Evolutionary conservation across 495 filamentous ascomycete species (phyloP), one percentile per base, ranked within the genome.

Genomic region (Clohesyomyces aquaticus): DNA sequence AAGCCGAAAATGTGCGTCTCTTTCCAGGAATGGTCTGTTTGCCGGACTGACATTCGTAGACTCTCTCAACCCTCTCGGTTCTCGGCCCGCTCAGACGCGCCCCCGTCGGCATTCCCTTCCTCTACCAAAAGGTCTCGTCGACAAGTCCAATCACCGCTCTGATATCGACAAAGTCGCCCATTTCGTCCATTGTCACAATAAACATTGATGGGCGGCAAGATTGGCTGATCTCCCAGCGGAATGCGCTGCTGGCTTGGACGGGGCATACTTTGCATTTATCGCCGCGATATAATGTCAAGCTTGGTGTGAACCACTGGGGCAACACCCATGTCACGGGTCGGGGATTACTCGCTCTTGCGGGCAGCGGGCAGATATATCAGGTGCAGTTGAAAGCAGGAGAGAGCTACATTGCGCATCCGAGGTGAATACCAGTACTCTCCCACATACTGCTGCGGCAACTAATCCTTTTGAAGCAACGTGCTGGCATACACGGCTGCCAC

Each of bases 171-270:
- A 94, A 91, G 73, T 89, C 91, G 1, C 85, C 89, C 4, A 81
- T 84, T 49, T 91, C 92, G 0, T 93, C 91, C 9, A 92, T 98
- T 68, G 85, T 86, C 19, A 85, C 96, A 18, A 80, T 98, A 18
- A 85, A 93, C 69, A 84, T 98, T 35, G 90, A 98, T 80, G 94
- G 94, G 27, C 90, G 91, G n/a, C 83, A 89, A 60, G 94, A 98
- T 78, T 98, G 95, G 94, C 91, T 93, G 81, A 77, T 98, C 26
- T 81, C 89, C 11, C 93, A 96, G 73, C 80, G 90, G 53, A 85
- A 88, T 61, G 91, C 90, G 9, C 80, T 98, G 57, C 81, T 97
- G 11, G 95, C 94, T 56, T 98, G 94, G 94, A 95, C 91, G n/a
- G 94, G 94, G 26, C 87, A 93, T 72, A 90, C 91, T 1, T 79